Base-by-base conservation (phyloP, 208 protist species). In the Leptomonas pyrrhocoris region DNA sequence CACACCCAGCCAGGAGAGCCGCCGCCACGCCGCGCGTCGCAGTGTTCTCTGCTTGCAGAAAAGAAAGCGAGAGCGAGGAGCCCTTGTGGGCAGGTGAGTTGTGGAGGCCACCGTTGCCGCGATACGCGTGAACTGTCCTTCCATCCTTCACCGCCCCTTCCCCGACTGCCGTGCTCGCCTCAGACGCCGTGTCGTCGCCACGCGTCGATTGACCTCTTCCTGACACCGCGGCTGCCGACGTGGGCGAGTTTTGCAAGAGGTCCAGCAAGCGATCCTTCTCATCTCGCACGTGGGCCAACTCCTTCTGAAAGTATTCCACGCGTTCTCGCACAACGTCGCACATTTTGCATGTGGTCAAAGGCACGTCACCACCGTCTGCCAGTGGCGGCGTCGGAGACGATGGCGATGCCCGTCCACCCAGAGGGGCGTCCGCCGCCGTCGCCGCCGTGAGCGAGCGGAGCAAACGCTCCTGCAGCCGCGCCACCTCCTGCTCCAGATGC, bases 1-100 rank as follows among this genome's bases (percentile, higher is more conserved):
- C 60, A 38, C 88, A 94, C 7, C 88, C 88, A 25, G 72, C 45
- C 8, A 81, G 62, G 18, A 94, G 67, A 15, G 85, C 73, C 2
- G 73, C 59, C 21, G 73, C 46, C 11, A 85, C 80, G 9, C 46
- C 27, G 38, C 46, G 63, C 23, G 48, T 57, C 23, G 61, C 9
- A 9, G 7, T 38, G 34, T 9, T 25, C 25, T 19, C 23, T 2
- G 3, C n/a, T 23, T 40, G 43, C 30, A 5, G 13, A 2, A 18
- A 16, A 2, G 45, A n/a, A 15, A 55, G 0, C 12, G 36, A 43
- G 8, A 46, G 38, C 31, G 21, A 49, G 30, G 45, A 43, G 3
- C 6, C 13, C 31, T 27, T 28, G 21, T 16, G 23, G n/a, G 43
- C 23, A 19, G 27, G 21, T 2, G 42, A 6, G 43, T 7, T 12